Conservation (phyloP, 306 rosid genomes). For the Hippophae rhamnoides region DNA sequence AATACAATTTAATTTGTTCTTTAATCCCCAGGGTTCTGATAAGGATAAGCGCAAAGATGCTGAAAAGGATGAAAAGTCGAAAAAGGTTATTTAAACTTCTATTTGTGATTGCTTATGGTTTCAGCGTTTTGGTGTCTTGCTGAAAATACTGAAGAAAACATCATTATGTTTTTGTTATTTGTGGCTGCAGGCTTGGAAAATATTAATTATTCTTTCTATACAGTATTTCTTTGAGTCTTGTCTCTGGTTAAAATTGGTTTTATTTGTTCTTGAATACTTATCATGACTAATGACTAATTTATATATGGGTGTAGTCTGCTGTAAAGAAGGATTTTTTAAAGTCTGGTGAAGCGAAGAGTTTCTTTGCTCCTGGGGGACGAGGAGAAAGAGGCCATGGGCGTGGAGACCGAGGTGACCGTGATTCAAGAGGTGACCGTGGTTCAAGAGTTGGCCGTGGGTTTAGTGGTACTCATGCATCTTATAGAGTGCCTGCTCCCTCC, state of each 20-base stretch:
- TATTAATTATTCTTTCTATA: too few species aligned
- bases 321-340: conserved; percentile 87
- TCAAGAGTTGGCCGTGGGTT: conserved; percentile 45
- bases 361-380: conserved; percentile 39
- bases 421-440: too few species aligned
- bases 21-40: conserved; percentile 57
- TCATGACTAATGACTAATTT: neutral
- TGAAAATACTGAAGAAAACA: neutral
- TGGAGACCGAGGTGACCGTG: conserved; percentile 75
- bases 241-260: too few species aligned
- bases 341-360: conserved; percentile 66
- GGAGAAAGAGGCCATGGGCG: conserved; percentile 33
- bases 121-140: neutral
- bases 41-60: conserved; percentile 84
- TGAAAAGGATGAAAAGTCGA: conserved; percentile 85
- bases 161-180: too few species aligned
- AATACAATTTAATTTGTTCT: neutral
- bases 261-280: too few species aligned
- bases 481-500: conserved; percentile 56
- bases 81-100: conserved; percentile 44
- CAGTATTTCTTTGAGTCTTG: too few species aligned
- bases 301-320: conserved; percentile 42
- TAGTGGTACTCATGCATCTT: conserved; percentile 22
- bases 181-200: too few species aligned
- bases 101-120: neutral